Evolutionary conservation across 352 stramenopile genomes (phyloP).

Genomic region (Blastocystis sp.): DNA sequence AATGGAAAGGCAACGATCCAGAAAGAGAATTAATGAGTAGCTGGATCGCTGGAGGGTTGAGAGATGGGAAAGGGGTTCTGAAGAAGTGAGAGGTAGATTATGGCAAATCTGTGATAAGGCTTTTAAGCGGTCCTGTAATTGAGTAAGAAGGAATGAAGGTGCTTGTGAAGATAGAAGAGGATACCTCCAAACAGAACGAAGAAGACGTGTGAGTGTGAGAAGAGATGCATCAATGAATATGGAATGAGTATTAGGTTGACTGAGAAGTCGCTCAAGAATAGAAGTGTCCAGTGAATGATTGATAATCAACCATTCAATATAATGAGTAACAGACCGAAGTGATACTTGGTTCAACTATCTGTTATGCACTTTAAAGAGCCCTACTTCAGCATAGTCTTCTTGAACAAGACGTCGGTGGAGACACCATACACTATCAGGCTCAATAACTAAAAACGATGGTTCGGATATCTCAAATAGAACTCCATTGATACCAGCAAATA

Average conservation of each 20-base stretch:
- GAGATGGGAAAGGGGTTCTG: background rate
- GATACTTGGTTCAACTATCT: too few relatives aligned
- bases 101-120: background rate
- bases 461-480: background rate
- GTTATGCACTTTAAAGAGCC: too few relatives aligned
- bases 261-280: too few relatives aligned
- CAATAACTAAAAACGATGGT: background rate
- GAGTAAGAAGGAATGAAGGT: background rate
- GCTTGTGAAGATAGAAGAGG: background rate
- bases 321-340: too few relatives aligned
- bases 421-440: background rate
- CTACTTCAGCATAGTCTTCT: too few relatives aligned
- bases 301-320: too few relatives aligned
- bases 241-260: too few relatives aligned
- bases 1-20: background rate
- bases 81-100: background rate
- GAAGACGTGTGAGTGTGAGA: too few relatives aligned
- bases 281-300: too few relatives aligned
- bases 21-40: background rate
- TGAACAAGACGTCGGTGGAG: background rate
- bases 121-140: background rate
- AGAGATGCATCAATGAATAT: too few relatives aligned
- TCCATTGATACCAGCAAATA: background rate
- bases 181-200: too few relatives aligned
- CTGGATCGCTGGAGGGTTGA: background rate